Evolutionary conservation across 2,329 filamentous ascomycete genomes (phyloP), one percentile per base, ranked within the genome.

Genomic region (Colletotrichum tropicicola): DNA sequence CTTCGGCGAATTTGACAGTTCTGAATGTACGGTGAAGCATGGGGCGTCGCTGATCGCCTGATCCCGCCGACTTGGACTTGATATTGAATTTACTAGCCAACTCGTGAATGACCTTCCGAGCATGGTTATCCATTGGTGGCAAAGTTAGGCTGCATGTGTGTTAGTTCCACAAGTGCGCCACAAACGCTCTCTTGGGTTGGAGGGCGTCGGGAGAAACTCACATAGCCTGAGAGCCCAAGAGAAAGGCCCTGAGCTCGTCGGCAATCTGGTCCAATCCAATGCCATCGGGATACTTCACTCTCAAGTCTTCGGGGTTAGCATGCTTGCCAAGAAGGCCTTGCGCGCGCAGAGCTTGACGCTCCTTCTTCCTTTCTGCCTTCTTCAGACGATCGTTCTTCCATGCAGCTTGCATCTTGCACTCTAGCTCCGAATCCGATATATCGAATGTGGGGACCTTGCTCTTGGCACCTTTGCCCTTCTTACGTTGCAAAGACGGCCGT

Each of bases 11-110:
- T 2, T 79, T 77, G 0, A 84, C 74, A 0, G 94, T 97, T 21
- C 84, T 83, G 3, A 82, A 81, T 0, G 92, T 95, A 71, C 94
- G 93, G 68, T 90, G 90, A 2, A 98, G 83, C 1, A 92, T 85
- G 0, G 94, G 92, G 69, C 92, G 93, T 27, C 96, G 89, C 52
- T 88, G 85, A 21, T 87, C 85, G 7, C 91, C 93, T 52, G 86
- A 86, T 2, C 95, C 95, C 19, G 87, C 86, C 0, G 94, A 98
- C 73, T 94, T 93, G 3, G 94, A 97, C 68, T 91, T 95, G 65
- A 98, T 80, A 15, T 89, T 89, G 74, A 98, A 88, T 37, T 85
- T 85, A 71, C 87, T 87, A 12, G 93, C 93, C 39, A 97, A 78
- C 64, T 93, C 87, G 75, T 99, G 96, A 17, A 98, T 84, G 6